Percentiles rank a stretch among this genome's conserved stretches.
Conservation (phyloP, 2,329 filamentous ascomycete genomes). For the Verticillium albo-atrum region DNA sequence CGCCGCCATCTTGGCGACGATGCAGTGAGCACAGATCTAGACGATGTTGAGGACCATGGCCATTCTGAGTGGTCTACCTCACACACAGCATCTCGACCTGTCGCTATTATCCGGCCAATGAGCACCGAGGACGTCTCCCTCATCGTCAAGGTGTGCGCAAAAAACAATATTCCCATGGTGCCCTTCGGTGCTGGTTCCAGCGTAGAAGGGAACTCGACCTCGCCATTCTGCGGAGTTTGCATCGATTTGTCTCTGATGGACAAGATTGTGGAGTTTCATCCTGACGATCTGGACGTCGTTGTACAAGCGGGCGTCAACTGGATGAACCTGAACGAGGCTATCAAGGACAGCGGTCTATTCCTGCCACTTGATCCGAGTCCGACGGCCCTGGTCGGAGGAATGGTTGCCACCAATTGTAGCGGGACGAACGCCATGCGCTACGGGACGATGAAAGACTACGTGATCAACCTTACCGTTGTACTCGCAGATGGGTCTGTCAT, state of each 20-base stretch:
- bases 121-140: slow-evolving; percentile 60
- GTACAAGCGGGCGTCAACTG: slow-evolving; percentile 67
- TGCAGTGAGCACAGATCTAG: slow-evolving; percentile 57
- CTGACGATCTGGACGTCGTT: slow-evolving; percentile 66
- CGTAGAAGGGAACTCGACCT: slow-evolving; percentile 67
- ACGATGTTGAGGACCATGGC: slow-evolving; percentile 60
- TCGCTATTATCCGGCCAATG: slow-evolving; percentile 61
- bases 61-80: slow-evolving; percentile 68
- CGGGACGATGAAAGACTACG: slow-evolving; percentile 74
- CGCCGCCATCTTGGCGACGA: slow-evolving; percentile 49
- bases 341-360: slow-evolving; percentile 59
- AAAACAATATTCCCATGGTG: slow-evolving; percentile 64
- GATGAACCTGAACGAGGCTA: slow-evolving; percentile 62
- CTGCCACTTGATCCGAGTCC: slow-evolving; percentile 68
- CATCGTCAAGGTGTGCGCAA: slow-evolving; percentile 59
- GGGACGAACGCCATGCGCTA: slow-evolving; percentile 60
- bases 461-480: slow-evolving; percentile 67
- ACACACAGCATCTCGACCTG: slow-evolving; percentile 58
- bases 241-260: slow-evolving; percentile 69
- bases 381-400: slow-evolving; percentile 51
- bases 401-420: slow-evolving; percentile 65
- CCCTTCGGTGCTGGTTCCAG: slow-evolving; percentile 71
- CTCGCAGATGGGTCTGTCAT: slow-evolving; percentile 62
- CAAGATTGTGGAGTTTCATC: slow-evolving; percentile 57
- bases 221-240: slow-evolving; percentile 62